Base-by-base conservation (phyloP, 225 moss, liverwort and hornwort genomes). In the Bryoerythrophyllum caledonicum region DNA sequence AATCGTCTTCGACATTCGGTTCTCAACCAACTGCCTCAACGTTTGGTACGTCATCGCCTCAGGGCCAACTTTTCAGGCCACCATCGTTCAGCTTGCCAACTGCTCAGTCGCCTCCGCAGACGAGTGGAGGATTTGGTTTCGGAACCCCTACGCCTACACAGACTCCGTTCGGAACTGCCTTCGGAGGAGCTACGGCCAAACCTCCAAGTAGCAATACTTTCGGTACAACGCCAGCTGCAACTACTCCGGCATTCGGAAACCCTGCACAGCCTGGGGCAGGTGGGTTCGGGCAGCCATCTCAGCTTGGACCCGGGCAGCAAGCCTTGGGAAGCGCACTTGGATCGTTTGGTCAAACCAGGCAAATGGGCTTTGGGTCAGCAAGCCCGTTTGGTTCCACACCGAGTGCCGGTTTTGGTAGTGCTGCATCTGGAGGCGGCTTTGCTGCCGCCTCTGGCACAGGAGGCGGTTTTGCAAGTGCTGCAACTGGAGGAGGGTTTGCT, bases 241-340 rank as follows among this genome's bases (percentile, higher is more conserved):
- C 89, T 60, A 83, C 65, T 69, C 76, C 88, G 70, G 85, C 81
- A 40, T 96, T 96, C 80, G 96, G 91, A 75, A 92, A 78, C 81
- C 91, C 89, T 75, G 82, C 89, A 26, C 90, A 85, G 65, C 85
- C 87, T 49, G 84, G 82, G 41, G 82, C 81, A 65, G 88, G 89
- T 78, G 91, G 95, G 60, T 99, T 99, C 88, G 99, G 99, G 64
- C 99, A 93, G 76, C 93, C 83, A 69, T 91, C 99, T 71, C 94
- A 95, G 81, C 82, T 95, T 83, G 95, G 95, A 83, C 86, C 91
- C 70, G 99, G 91, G 30, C 95, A 99, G 71, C 91, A 99, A 80
- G 95, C 93, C 56, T 84, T 99, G 72, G 99, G 99, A 34, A 93
- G 89, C 86, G 95, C 99, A 11, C 89, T 99, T 20, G 99, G 99